Conservation (phyloP, 2,329 filamentous ascomycete genomes). For the Claviceps capensis region DNA sequence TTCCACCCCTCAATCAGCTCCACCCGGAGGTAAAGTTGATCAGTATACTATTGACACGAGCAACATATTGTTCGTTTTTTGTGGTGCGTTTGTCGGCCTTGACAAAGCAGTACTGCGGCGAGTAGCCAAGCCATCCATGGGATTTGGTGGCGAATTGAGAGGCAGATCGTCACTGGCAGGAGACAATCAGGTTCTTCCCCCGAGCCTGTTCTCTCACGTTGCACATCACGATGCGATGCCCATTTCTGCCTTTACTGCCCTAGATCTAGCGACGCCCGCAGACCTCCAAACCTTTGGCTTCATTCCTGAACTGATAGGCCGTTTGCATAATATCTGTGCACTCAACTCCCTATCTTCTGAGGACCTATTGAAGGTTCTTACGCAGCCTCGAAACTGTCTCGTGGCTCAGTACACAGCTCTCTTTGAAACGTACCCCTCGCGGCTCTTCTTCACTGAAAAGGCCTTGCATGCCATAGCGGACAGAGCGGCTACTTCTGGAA, state of each 20-base stretch:
- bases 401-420: slow-evolving; percentile 80
- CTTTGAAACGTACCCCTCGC: slow-evolving; percentile 67
- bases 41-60: slow-evolving; percentile 75
- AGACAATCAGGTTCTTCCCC: slow-evolving; percentile 47
- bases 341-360: slow-evolving; percentile 57
- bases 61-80: slow-evolving; percentile 95
- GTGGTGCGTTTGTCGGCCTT: slow-evolving; percentile 84
- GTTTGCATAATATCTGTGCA: slow-evolving; percentile 79
- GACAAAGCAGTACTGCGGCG: slow-evolving; percentile 78
- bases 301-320: slow-evolving; percentile 91
- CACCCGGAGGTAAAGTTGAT: slow-evolving; percentile 38
- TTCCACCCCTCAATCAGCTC: slow-evolving; percentile 30
- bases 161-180: slow-evolving; percentile 34
- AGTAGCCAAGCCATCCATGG: slow-evolving; percentile 75
- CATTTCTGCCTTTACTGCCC: slow-evolving; percentile 33
- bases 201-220: slow-evolving; percentile 42
- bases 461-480: slow-evolving; percentile 73
- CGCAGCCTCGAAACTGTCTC: slow-evolving; percentile 80
- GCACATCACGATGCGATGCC: slow-evolving; percentile 35
- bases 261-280: slow-evolving; percentile 61
- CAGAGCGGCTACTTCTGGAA: slow-evolving; percentile 44
- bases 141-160: slow-evolving; percentile 76
- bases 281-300: slow-evolving; percentile 79
- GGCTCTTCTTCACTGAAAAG: slow-evolving; percentile 68
- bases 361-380: slow-evolving; percentile 74